A percentile compares a stretch with the other conserved stretches of the same genome.
These are phyloP conservation scores for Xanthoconium stramineum DNA, from an alignment of 768 basidiomycete species.

Conservation along the genomic window DNA sequence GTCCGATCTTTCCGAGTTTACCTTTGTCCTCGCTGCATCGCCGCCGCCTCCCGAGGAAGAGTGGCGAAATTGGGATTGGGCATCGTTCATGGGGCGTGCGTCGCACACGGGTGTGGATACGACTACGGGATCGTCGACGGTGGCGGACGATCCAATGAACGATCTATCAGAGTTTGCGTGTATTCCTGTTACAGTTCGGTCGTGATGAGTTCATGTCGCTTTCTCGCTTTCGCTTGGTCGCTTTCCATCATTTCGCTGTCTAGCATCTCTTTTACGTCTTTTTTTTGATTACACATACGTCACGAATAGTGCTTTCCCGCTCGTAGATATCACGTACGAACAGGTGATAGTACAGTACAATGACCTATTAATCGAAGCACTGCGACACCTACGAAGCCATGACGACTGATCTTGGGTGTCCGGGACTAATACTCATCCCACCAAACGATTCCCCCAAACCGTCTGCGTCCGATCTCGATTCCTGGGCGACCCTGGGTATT, in stretches of 20 bases:
- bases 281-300: background rate
- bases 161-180: slow-evolving; percentile 19
- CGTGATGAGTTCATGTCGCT: slow-evolving; percentile 7
- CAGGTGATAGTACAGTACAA: background rate
- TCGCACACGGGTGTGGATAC: background rate
- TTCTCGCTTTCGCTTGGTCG: background rate
- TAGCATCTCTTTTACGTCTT: no score
- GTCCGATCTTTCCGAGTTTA: slow-evolving; percentile 36
- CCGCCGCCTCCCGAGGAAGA: slow-evolving; percentile 19
- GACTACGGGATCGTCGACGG: background rate
- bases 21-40: slow-evolving; percentile 44
- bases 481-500: slow-evolving; percentile 21
- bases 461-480: slow-evolving; percentile 37
- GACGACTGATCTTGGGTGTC: slow-evolving; percentile 23
- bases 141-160: background rate
- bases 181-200: slow-evolving; percentile 15
- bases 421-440: slow-evolving; percentile 84
- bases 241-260: no score
- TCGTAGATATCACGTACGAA: background rate
- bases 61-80: slow-evolving; percentile 27
- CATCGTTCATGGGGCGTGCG: slow-evolving; percentile 5
- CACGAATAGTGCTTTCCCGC: background rate
- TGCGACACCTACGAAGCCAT: slow-evolving; percentile 9
- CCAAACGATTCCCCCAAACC: slow-evolving; percentile 67
- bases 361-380: no score